A percentile compares a stretch with the other conserved stretches of the same genome.
Evolutionary conservation across 768 basidiomycete genomes (phyloP).

Genomic region (Amanita rubescens): DNA sequence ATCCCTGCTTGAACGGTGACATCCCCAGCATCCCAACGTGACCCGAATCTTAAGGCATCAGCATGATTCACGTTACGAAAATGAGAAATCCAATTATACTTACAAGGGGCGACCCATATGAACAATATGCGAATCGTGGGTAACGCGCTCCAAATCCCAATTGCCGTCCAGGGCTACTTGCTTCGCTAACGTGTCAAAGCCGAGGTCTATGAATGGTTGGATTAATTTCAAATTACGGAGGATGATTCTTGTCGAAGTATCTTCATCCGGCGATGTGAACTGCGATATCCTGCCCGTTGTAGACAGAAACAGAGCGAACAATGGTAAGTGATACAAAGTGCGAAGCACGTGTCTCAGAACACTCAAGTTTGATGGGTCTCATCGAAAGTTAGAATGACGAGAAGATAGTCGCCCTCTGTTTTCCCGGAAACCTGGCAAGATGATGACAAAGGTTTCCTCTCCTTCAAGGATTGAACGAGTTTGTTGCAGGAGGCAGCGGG

Average conservation of each 20-base stretch:
- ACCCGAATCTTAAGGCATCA: not conserved
- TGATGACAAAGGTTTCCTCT: not conserved
- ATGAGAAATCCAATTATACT: not conserved
- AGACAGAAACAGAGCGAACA: too few species aligned
- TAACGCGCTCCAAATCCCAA: slow-evolving; percentile 1
- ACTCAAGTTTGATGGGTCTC: not conserved
- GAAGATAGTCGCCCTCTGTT: not conserved
- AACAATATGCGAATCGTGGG: not conserved
- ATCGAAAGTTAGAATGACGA: too few species aligned
- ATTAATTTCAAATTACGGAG: not conserved
- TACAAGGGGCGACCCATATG: too few species aligned
- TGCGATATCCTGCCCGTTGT: not conserved
- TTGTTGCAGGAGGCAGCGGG: not conserved
- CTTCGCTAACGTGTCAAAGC: not conserved
- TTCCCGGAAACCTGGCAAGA: not conserved
- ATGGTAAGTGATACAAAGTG: too few species aligned
- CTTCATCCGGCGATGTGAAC: not conserved
- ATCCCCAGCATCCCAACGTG: not conserved
- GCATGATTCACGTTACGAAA: not conserved
- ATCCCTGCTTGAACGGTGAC: not conserved
- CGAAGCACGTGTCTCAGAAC: too few species aligned
- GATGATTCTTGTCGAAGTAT: not conserved
- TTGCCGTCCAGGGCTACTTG: not conserved
- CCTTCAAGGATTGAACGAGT: not conserved
- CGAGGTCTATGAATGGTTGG: not conserved